Evolutionary conservation across 306 rosid species (phyloP).

Genomic region (Inga laurina): DNA sequence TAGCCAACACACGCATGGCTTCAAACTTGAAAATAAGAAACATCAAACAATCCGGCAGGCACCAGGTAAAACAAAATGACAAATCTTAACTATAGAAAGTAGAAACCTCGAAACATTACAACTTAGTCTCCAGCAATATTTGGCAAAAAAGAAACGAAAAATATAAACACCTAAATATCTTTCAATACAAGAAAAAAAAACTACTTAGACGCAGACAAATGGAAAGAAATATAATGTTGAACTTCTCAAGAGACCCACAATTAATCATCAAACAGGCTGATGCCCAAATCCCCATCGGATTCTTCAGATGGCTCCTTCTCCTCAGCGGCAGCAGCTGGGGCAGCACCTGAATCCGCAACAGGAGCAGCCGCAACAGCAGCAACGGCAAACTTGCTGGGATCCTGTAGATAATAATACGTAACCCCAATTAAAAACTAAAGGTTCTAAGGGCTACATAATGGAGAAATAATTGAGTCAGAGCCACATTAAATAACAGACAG

Average conservation of each 20-base stretch:
- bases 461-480: too few species aligned
- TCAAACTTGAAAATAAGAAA: too few species aligned
- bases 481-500: neutral
- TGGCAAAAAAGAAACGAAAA: neutral
- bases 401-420: constrained; percentile 31
- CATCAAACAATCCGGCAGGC: too few species aligned
- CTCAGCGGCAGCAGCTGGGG: constrained; percentile 54
- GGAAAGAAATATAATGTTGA: neutral
- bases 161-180: neutral
- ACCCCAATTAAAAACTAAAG: neutral
- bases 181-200: neutral
- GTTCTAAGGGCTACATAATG: neutral
- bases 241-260: neutral
- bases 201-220: neutral
- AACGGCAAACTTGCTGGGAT: constrained; percentile 60
- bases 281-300: constrained; percentile 46
- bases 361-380: constrained; percentile 39
- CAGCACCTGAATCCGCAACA: constrained; percentile 28
- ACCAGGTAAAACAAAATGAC: too few species aligned
- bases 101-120: too few species aligned
- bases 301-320: constrained; percentile 68
- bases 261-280: constrained; percentile 43
- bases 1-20: too few species aligned
- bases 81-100: too few species aligned
- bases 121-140: too few species aligned